Base-by-base conservation (phyloP, 345 rosid genomes). In the Cardamine resedifolia region DNA sequence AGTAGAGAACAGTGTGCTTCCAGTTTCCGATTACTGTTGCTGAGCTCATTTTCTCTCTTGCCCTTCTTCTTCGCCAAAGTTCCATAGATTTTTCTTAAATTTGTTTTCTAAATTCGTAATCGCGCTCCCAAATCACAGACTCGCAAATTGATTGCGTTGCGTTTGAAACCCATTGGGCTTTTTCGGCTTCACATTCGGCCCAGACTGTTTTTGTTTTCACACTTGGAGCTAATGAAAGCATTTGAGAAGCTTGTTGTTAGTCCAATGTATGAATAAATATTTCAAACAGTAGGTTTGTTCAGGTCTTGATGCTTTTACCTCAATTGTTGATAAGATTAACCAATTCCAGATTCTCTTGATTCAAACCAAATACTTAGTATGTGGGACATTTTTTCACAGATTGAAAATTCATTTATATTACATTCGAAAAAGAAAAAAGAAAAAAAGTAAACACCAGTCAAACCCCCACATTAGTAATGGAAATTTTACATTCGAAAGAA, bases 1-100 rank as follows among this genome's bases (percentile, higher is more conserved):
- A 67, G 78, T 78, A 86, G 58, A 90, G 71, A 30, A 85, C 6
- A 9, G 83, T 81, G 58, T 75, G 84, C 11, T 71, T 73, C 85
- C 83, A 79, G 56, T 74, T 80, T 23, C 60, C 71, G 2, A 16
- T 31, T 18, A 6, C 16, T 4, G 47, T 64, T 49, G 20, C 4
- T 12, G 48, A 71, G 1, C 33, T 71, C 77, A 77, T 71, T n/a
- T 43, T 21, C 16, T 64, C n/a, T 58, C 60, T 56, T 56, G n/a
- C n/a, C n/a, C n/a, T 56, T 68, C 12, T 55, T 53, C 24, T 43
- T 61, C 53, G 51, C 20, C 60, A 0, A 0, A 27, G 28, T 33
- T 70, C n/a, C 34, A 2, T 48, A 44, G 20, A 5, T 19, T 5
- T 10, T 64, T 53, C 31, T 64, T 33, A 4, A 70, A 3, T 28